A percentile compares a stretch with the other conserved stretches of the same genome.
Evolutionary conservation across 805 yeast species (phyloP).

Genomic region (Priceomyces castillae): DNA sequence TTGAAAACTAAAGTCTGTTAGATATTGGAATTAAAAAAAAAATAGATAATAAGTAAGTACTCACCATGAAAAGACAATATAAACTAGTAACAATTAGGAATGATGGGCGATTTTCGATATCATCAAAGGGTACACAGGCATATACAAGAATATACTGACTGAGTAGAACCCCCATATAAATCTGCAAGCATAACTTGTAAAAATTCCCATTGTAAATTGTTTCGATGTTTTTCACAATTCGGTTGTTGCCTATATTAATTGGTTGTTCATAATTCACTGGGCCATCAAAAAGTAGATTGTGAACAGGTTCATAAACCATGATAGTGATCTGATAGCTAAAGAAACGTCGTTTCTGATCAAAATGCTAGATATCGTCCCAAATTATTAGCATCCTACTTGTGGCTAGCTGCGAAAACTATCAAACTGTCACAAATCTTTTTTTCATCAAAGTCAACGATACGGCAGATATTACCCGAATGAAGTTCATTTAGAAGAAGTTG

Average conservation of each 20-base stretch:
- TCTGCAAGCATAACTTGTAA: slow-evolving; percentile 11
- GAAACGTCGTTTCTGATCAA: no score
- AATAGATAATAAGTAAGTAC: slow-evolving; percentile 3
- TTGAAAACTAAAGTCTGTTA: slow-evolving; percentile 13
- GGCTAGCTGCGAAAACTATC: not conserved
- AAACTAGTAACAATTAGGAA: slow-evolving; percentile 19
- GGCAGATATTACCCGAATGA: no score
- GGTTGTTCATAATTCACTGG: slow-evolving; percentile 12
- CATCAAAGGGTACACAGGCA: slow-evolving; percentile 33
- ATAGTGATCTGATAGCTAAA: no score
- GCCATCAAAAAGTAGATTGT: slow-evolving; percentile 17
- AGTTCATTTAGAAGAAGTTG: slow-evolving; percentile 1
- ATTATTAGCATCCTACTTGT: no score
- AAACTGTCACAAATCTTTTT: not conserved
- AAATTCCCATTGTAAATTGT: slow-evolving; percentile 14
- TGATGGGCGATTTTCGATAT: slow-evolving; percentile 30
- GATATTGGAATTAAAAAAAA: not conserved
- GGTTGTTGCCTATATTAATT: slow-evolving; percentile 11
- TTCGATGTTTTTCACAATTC: slow-evolving; percentile 10
- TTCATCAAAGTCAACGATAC: no score
- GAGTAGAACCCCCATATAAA: slow-evolving; percentile 22
- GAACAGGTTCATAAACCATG: slow-evolving; percentile 9
- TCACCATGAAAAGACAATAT: slow-evolving; percentile 22
- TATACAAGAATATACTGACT: slow-evolving; percentile 29
- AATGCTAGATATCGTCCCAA: no score